Evolutionary conservation across 169 alveolate species (phyloP).

Genomic region (Eimeria sp.): DNA sequence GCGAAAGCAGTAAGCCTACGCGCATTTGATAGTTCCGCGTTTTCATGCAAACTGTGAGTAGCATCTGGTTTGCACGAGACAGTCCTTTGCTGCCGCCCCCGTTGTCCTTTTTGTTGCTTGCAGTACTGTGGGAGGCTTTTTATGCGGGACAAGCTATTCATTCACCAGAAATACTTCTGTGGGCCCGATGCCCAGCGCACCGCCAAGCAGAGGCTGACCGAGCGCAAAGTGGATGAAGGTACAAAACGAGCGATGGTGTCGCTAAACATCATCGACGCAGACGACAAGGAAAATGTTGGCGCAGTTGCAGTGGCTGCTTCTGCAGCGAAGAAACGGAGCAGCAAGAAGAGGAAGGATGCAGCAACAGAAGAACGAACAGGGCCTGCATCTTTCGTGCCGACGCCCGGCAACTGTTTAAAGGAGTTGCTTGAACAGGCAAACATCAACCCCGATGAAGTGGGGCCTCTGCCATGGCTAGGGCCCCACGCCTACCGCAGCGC

Average conservation of each 20-base stretch:
- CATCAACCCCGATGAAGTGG: conserved; percentile 56
- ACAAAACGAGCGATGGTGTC: conserved; percentile 88
- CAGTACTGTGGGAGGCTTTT: conserved; percentile 94
- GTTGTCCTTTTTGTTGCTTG: not conserved
- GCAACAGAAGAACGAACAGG: conserved; percentile 73
- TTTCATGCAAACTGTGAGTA: not conserved
- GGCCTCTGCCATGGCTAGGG: conserved; percentile 77
- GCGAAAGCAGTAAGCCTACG: not conserved
- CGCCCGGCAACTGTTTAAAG: conserved; percentile 85
- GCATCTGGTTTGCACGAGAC: not conserved
- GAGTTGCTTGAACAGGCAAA: conserved; percentile 86
- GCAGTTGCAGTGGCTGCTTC: not conserved
- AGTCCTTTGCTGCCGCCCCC: not conserved
- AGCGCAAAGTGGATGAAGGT: conserved; percentile 87
- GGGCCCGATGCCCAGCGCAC: conserved; percentile 95
- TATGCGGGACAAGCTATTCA: conserved; percentile 89
- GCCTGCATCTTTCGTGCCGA: conserved; percentile 86
- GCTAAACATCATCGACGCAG: conserved; percentile 86
- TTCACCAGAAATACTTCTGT: conserved; percentile 94
- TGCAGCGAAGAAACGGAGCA: conserved; percentile 60
- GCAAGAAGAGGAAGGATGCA: conserved; percentile 72
- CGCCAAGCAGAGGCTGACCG: conserved; percentile 92
- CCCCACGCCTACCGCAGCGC: conserved; percentile 76
- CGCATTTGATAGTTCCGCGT: not conserved
- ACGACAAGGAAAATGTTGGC: conserved; percentile 23